phyloP scores from a whole-genome alignment of 2,329 filamentous ascomycete genomes.

The Cercospora zeina region DNA sequence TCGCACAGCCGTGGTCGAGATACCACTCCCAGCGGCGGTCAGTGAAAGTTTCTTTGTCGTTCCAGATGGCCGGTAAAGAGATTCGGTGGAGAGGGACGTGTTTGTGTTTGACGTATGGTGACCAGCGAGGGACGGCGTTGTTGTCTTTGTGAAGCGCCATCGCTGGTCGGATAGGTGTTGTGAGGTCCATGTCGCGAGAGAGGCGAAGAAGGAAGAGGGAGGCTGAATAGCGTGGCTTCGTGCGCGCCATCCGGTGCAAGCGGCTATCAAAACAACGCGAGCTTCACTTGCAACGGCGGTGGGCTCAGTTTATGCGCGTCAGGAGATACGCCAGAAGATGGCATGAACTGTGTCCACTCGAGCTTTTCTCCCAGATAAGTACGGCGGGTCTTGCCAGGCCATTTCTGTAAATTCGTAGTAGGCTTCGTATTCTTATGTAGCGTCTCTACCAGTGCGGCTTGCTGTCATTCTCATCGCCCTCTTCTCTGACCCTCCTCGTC shows the following conservation, averaged over 20 bases:
- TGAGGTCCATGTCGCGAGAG: too few relatives aligned
- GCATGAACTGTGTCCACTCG: too few relatives aligned
- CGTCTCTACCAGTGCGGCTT: slow-evolving; percentile 17
- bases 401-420: too few relatives aligned
- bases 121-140: background rate
- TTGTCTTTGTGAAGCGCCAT: background rate
- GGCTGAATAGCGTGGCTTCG: too few relatives aligned
- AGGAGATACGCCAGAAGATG: too few relatives aligned
- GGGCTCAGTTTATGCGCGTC: too few relatives aligned
- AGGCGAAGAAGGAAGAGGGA: too few relatives aligned
- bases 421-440: background rate
- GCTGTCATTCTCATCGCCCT: slow-evolving; percentile 21
- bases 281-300: background rate
- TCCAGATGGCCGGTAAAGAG: background rate
- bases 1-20: background rate
- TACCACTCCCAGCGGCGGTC: background rate
- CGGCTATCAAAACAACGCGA: background rate
- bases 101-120: background rate
- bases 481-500: slow-evolving; percentile 25
- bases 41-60: background rate
- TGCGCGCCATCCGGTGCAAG: too few relatives aligned
- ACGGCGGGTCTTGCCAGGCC: too few relatives aligned
- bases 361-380: too few relatives aligned
- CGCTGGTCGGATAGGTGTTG: background rate
- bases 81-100: background rate